Evolutionary conservation across 768 basidiomycete genomes (phyloP), one percentile per base, ranked within the genome.

Genomic region (Psilocybe sp.): DNA sequence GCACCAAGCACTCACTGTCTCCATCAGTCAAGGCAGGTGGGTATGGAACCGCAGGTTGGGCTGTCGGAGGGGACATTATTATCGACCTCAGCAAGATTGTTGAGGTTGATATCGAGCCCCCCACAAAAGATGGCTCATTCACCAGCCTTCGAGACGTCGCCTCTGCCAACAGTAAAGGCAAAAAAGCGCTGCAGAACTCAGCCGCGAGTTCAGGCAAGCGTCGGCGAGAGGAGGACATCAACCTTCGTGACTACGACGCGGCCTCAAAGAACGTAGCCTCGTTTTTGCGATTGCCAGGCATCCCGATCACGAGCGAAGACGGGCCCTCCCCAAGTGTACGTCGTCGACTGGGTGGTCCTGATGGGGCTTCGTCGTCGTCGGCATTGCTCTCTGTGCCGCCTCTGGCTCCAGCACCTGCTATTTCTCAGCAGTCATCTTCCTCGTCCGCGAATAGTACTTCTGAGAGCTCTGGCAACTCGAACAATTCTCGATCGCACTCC

Each of bases 31-130:
- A 92, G 64, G 88, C 90, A 1, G 94, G 94, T 19, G 94, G 94
- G 0, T 94, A 89, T 62, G 94, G 92, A 5, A 94, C 89, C 1
- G 90, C 86, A 9, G 93, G 92, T 1, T 92, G 92, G 88, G 82
- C 90, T 41, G 80, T 95, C 47, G 84, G 83, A 13, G 94, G 94
- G 34, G 87, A 95, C 59, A 73, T 96, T 49, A 84, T 96, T 60
- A 67, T 95, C 56, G 94, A 96, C 69, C 68, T 96, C 42, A 80
- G 76, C 59, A 80, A 76, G 57, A 69, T 97, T 44, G 72, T 74
- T 46, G 84, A 85, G 34, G 72, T 89, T 35, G 79, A 83, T 31
- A 82, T 92, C 47, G 87, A 89, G 60, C 59, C 73, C 6, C 87
- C 87, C 14, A 68, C 63, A 11, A 60, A 54, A 10, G 76, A 76